phyloP scores from a whole-genome alignment of 1,284 basidiomycete genomes.

The Athelia psychrophila region DNA sequence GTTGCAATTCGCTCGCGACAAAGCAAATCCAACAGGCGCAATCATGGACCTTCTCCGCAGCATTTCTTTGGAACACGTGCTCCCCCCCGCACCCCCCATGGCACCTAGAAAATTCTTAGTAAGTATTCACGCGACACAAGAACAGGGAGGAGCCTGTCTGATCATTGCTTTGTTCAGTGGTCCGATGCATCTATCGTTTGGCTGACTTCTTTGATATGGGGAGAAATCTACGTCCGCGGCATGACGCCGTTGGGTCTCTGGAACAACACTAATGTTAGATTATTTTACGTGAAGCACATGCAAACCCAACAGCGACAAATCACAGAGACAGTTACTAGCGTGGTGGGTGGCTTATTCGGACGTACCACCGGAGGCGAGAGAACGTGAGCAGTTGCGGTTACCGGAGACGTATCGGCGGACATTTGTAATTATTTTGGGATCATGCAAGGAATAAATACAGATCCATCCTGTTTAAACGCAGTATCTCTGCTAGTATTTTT shows the following conservation, averaged over 20 bases:
- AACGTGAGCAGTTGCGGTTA: no score
- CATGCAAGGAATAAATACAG: not conserved
- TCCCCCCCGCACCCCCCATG: conserved; percentile 68
- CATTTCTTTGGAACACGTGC: conserved; percentile 60
- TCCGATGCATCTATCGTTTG: conserved; percentile 85
- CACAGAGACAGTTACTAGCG: conserved; percentile 71
- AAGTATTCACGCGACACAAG: conserved; percentile 19
- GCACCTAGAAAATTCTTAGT: conserved; percentile 74
- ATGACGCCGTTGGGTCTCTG: conserved; percentile 84
- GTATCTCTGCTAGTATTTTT: conserved; percentile 44
- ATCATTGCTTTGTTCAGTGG: conserved; percentile 54
- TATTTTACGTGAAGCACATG: conserved; percentile 88
- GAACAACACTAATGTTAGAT: conserved; percentile 81
- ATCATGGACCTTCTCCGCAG: conserved; percentile 70
- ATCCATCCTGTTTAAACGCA: not conserved
- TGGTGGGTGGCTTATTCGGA: conserved; percentile 56
- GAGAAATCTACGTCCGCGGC: conserved; percentile 87
- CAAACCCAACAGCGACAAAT: conserved; percentile 66
- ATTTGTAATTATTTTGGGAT: conserved; percentile 1
- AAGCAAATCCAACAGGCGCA: conserved; percentile 58
- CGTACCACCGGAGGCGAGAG: not conserved
- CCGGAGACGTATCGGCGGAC: not conserved
- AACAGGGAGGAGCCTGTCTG: conserved; percentile 3
- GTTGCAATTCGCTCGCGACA: conserved; percentile 64
- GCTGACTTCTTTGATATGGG: conserved; percentile 90